phyloP scores from a whole-genome alignment of 495 filamentous ascomycete genomes.

The Penicillium samsonianum region DNA sequence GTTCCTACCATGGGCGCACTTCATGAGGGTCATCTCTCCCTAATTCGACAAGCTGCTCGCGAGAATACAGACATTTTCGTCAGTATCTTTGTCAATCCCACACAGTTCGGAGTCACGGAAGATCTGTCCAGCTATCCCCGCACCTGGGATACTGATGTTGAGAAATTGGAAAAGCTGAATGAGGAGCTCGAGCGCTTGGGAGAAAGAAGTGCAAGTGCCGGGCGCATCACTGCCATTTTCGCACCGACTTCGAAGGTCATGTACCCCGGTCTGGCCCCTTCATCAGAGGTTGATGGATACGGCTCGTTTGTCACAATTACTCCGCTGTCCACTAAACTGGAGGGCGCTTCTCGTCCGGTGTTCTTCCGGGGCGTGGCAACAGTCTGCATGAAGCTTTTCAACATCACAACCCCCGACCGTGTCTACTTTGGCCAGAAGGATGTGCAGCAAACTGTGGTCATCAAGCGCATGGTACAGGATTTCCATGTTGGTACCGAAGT shows the following conservation, averaged over 20 bases:
- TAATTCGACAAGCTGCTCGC: slow-evolving; percentile 81
- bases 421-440: slow-evolving; percentile 99
- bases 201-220: slow-evolving; percentile 40
- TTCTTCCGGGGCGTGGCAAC: slow-evolving; percentile 97
- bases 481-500: slow-evolving; percentile 82
- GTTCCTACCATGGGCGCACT: slow-evolving; percentile 98
- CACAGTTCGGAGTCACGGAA: slow-evolving; percentile 90
- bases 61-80: slow-evolving; percentile 87
- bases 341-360: slow-evolving; percentile 84
- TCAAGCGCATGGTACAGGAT: slow-evolving; percentile 82
- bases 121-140: slow-evolving; percentile 86
- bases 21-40: slow-evolving; percentile 83
- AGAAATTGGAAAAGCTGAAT: slow-evolving; percentile 66
- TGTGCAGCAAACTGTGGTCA: slow-evolving; percentile 90
- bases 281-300: slow-evolving; percentile 71
- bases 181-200: slow-evolving; percentile 62
- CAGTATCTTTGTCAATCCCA: slow-evolving; percentile 92
- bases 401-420: slow-evolving; percentile 79
- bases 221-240: slow-evolving; percentile 79
- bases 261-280: slow-evolving; percentile 83
- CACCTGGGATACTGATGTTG: slow-evolving; percentile 80
- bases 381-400: slow-evolving; percentile 96
- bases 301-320: slow-evolving; percentile 95
- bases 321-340: slow-evolving; percentile 74
- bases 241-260: slow-evolving; percentile 79